phyloP scores from a whole-genome alignment of 2,329 filamentous ascomycete species.

The Pyricularia sp. region DNA sequence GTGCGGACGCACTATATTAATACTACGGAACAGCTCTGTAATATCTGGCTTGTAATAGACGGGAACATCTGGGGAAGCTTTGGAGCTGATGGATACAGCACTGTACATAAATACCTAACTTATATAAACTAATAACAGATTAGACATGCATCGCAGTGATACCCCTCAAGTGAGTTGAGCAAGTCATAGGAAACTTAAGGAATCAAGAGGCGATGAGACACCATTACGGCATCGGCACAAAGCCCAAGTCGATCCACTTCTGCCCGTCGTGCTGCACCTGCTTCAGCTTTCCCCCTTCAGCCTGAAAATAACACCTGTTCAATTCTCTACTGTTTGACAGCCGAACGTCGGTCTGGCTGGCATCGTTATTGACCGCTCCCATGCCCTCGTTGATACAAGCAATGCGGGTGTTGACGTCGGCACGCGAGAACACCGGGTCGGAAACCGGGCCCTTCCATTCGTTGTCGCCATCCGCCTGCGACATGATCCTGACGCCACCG shows the following conservation, averaged over 20 bases:
- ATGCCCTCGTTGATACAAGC: conserved; percentile 7
- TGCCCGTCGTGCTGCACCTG: conserved; percentile 7
- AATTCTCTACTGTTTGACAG: conserved; percentile 5
- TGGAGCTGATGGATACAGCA: not conserved
- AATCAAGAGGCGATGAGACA: not conserved
- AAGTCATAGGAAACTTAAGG: no score
- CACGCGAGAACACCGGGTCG: conserved; percentile 6
- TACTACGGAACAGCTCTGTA: not conserved
- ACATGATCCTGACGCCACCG: not conserved
- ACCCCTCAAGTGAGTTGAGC: no score
- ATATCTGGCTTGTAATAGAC: not conserved
- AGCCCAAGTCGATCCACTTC: conserved; percentile 6
- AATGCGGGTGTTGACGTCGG: conserved; percentile 6
- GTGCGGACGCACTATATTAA: not conserved
- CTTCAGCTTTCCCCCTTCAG: conserved; percentile 2
- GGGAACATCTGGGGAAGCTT: not conserved
- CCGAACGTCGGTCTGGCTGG: not conserved
- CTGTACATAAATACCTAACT: not conserved
- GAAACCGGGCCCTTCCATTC: not conserved
- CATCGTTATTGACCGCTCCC: not conserved
- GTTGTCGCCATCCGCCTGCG: not conserved
- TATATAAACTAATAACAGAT: not conserved
- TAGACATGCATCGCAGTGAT: no score
- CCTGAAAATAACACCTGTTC: conserved; percentile 8
- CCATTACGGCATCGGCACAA: not conserved